These are phyloP conservation scores for Globisporangium spinosum DNA, from an alignment of 352 stramenopile species.

Conservation along the genomic window DNA sequence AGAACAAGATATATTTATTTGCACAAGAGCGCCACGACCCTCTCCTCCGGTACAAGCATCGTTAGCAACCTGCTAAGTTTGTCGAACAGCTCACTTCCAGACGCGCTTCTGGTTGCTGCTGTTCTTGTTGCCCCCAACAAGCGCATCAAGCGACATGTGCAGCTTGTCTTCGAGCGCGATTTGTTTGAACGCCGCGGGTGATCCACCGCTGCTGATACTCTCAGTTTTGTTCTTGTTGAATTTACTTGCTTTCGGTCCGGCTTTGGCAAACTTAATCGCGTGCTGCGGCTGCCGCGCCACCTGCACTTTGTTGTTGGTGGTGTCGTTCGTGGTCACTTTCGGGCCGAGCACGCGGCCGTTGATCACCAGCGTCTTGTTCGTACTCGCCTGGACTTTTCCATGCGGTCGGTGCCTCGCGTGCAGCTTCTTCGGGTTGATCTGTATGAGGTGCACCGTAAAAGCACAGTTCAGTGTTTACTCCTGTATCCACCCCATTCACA, in stretches of 20 bases:
- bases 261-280: slow-evolving; percentile 21
- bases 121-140: slow-evolving; percentile 26
- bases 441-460: background rate
- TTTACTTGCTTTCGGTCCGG: background rate
- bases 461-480: background rate
- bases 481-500: background rate
- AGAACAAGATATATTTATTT: slow-evolving; percentile 19
- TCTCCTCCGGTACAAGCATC: background rate
- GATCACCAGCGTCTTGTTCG: slow-evolving; percentile 42
- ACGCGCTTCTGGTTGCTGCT: slow-evolving; percentile 23
- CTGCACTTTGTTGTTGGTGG: slow-evolving; percentile 28
- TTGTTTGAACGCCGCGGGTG: slow-evolving; percentile 10
- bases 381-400: slow-evolving; percentile 37
- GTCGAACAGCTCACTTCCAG: slow-evolving; percentile 12
- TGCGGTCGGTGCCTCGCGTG: slow-evolving; percentile 41
- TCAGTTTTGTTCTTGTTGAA: background rate
- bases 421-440: slow-evolving; percentile 44
- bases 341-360: slow-evolving; percentile 65
- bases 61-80: too few species aligned
- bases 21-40: slow-evolving; percentile 1
- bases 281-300: slow-evolving; percentile 24
- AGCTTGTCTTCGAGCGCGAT: slow-evolving; percentile 65
- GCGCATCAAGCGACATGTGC: slow-evolving; percentile 57
- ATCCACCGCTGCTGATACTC: slow-evolving; percentile 1
- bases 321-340: slow-evolving; percentile 24